Evolutionary conservation across 2,329 filamentous ascomycete genomes (phyloP).

Genomic region (Myriosclerotinia scirpicola): DNA sequence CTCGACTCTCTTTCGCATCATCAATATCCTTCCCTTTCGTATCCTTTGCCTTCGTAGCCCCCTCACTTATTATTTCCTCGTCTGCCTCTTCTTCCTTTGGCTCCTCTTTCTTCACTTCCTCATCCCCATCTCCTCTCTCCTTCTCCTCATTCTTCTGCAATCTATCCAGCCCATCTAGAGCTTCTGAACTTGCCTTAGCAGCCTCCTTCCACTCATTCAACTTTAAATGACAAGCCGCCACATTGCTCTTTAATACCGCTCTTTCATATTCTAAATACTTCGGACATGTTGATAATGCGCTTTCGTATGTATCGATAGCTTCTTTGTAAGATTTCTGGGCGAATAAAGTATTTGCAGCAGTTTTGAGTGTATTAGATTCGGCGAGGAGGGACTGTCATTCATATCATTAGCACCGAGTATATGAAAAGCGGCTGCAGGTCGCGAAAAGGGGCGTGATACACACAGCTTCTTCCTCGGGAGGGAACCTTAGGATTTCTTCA

Average conservation of each 20-base stretch:
- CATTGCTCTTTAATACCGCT: slow-evolving; percentile 83
- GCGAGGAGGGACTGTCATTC: slow-evolving; percentile 59
- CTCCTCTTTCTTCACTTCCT: slow-evolving; percentile 54
- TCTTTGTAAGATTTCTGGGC: slow-evolving; percentile 67
- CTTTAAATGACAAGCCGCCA: slow-evolving; percentile 85
- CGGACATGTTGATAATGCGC: slow-evolving; percentile 75
- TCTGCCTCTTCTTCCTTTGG: slow-evolving; percentile 48
- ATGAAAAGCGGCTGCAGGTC: neutral
- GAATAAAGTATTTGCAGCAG: slow-evolving; percentile 79
- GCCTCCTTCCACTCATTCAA: slow-evolving; percentile 83
- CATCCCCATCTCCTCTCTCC: slow-evolving; percentile 42
- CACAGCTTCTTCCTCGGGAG: slow-evolving; percentile 47
- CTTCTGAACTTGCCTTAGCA: slow-evolving; percentile 68
- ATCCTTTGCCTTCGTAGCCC: slow-evolving; percentile 52
- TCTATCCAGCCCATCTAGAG: slow-evolving; percentile 70
- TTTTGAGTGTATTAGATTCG: slow-evolving; percentile 72
- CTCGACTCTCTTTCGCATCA: slow-evolving; percentile 71
- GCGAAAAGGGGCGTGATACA: slow-evolving; percentile 20
- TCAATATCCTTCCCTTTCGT: slow-evolving; percentile 41
- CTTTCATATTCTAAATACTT: slow-evolving; percentile 85
- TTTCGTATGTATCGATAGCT: slow-evolving; percentile 80
- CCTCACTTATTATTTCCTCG: slow-evolving; percentile 60
- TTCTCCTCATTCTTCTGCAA: slow-evolving; percentile 46
- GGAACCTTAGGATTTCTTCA: slow-evolving; percentile 41
- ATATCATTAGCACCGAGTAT: neutral